These are phyloP conservation scores for Trichoderma simmonsii DNA, from an alignment of 2,329 filamentous ascomycete species.

Conservation along the genomic window DNA sequence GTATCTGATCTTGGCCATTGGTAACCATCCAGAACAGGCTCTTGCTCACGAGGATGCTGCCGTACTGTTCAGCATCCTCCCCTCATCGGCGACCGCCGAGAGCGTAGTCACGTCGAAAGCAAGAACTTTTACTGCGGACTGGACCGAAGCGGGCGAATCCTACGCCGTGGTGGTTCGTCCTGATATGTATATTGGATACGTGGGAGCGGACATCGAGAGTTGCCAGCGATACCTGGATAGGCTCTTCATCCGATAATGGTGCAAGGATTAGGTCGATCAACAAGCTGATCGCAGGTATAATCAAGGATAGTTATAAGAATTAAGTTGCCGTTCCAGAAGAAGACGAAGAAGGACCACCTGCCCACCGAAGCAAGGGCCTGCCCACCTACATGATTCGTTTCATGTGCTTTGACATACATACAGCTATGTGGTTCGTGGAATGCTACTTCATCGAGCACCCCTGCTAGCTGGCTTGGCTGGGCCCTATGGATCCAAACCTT, in stretches of 20 bases:
- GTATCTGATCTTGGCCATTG: conserved; percentile 29
- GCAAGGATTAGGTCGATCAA: background rate
- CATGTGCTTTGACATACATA: background rate
- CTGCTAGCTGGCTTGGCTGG: background rate
- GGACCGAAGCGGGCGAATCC: conserved; percentile 26
- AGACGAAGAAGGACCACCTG: background rate
- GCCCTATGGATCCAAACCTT: background rate
- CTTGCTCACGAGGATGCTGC: conserved; percentile 18
- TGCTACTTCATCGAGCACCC: background rate
- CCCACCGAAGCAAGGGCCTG: background rate
- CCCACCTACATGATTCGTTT: background rate
- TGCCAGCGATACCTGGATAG: conserved; percentile 30
- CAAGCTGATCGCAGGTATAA: background rate
- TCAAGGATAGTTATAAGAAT: background rate
- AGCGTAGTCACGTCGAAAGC: background rate
- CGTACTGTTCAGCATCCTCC: conserved; percentile 13
- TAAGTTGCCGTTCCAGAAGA: background rate
- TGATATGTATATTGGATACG: conserved; percentile 41
- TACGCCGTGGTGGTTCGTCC: conserved; percentile 37
- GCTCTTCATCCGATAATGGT: conserved; percentile 14
- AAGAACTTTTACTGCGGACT: conserved; percentile 30
- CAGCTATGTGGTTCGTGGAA: background rate
- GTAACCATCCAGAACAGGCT: conserved; percentile 10
- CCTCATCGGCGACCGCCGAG: background rate
- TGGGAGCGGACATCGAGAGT: conserved; percentile 26